A percentile compares a stretch with the other conserved stretches of the same genome.
phyloP scores from a whole-genome alignment of 2,329 filamentous ascomycete genomes.

The Dryadomyces quercivorus region DNA sequence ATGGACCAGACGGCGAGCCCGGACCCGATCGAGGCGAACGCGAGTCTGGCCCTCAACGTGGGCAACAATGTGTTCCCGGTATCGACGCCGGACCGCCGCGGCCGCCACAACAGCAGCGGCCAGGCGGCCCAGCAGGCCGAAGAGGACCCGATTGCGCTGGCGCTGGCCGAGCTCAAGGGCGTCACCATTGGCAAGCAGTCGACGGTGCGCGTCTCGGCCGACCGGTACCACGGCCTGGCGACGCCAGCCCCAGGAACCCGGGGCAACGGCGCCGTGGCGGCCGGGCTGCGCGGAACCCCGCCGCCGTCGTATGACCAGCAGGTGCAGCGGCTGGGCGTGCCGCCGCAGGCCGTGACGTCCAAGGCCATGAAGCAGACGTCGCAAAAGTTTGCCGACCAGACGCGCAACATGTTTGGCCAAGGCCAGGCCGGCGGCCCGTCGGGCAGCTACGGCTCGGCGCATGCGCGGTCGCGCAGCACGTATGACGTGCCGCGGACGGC shows the following conservation, averaged over 20 bases:
- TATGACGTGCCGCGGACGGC: constrained; percentile 31
- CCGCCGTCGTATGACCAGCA: constrained; percentile 78
- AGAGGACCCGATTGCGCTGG: constrained; percentile 84
- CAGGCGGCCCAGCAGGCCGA: constrained; percentile 42
- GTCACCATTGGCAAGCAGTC: constrained; percentile 66
- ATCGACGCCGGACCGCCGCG: constrained; percentile 48
- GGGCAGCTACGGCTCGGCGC: neutral
- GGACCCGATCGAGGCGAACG: constrained; percentile 80
- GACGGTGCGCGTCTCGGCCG: constrained; percentile 77
- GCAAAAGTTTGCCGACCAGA: constrained; percentile 75
- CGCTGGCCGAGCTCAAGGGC: constrained; percentile 83
- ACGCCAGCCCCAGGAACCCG: constrained; percentile 56
- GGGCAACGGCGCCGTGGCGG: constrained; percentile 31
- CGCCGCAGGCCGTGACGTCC: constrained; percentile 82
- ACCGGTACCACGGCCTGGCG: constrained; percentile 85
- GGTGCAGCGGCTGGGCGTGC: constrained; percentile 71
- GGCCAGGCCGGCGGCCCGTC: constrained; percentile 5
- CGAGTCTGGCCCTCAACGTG: constrained; percentile 85
- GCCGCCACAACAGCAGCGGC: constrained; percentile 15
- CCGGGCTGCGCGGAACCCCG: constrained; percentile 59
- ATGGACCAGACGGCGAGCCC: constrained; percentile 44
- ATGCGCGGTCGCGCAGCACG: constrained; percentile 11
- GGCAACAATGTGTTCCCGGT: constrained; percentile 96
- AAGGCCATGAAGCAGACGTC: constrained; percentile 94
- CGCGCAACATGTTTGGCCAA: constrained; percentile 60